Percentiles rank a stretch among this genome's conserved stretches.
These are phyloP conservation scores for Euphrasia confusa DNA, from an alignment of 257 asterid species.

Conservation along the genomic window DNA sequence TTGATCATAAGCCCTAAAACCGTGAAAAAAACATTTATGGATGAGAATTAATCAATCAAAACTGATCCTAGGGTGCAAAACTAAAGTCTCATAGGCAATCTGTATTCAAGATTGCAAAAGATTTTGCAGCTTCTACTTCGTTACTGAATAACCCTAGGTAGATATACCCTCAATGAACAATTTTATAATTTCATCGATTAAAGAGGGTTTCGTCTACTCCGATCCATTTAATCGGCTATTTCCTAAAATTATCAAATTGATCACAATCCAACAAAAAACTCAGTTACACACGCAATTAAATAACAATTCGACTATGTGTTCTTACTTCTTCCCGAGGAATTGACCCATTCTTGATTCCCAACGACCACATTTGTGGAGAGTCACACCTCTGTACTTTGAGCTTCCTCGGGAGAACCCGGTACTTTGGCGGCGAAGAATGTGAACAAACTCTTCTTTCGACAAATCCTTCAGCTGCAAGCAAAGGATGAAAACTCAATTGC, in stretches of 20 bases:
- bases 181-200: conserved; percentile 38
- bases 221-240: conserved; percentile 18
- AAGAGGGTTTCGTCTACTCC: conserved; percentile 28
- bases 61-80: conserved; percentile 6
- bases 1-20: conserved; percentile 75
- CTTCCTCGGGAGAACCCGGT: conserved; percentile 69
- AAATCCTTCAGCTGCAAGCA: conserved; percentile 49
- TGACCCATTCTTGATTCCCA: conserved; percentile 82
- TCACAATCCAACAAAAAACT: conserved; percentile 16
- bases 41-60: conserved; percentile 28
- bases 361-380: conserved; percentile 59
- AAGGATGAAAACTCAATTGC: conserved; percentile 9
- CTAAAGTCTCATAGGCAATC: conserved; percentile 24
- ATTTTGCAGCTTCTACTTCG: conserved; percentile 76
- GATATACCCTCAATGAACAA: conserved; percentile 53
- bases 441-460: conserved; percentile 71
- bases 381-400: conserved; percentile 70
- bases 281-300: neutral
- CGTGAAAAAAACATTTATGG: conserved; percentile 27
- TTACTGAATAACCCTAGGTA: conserved; percentile 62
- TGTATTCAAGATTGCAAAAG: conserved; percentile 35
- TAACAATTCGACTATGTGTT: neutral
- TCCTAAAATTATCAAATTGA: conserved; percentile 19
- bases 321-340: conserved; percentile 68
- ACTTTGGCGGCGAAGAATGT: conserved; percentile 70